A percentile compares a stretch with the other conserved stretches of the same genome.
Evolutionary conservation across 2,329 filamentous ascomycete genomes (phyloP).

Genomic region (Graphiopsis chlorocephala): DNA sequence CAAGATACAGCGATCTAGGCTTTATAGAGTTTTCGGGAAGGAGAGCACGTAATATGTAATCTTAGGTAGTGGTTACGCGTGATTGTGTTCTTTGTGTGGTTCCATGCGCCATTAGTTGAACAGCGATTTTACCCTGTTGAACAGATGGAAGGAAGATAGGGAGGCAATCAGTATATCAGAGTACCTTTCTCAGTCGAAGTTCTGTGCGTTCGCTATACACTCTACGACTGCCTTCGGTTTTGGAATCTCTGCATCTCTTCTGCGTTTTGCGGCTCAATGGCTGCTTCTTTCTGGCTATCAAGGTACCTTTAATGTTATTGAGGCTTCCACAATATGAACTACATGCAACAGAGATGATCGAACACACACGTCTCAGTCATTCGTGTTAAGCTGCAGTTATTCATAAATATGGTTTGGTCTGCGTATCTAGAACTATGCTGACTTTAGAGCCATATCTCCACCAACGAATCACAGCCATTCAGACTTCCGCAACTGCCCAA

Average conservation of each 20-base stretch:
- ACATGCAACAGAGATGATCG: background rate
- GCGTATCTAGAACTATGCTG: background rate
- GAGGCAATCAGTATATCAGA: background rate
- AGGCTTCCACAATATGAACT: background rate
- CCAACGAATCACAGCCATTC: background rate
- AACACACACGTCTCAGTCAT: too few relatives aligned
- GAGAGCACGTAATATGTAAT: background rate
- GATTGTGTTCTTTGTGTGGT: background rate
- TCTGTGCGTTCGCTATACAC: background rate
- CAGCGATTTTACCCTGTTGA: background rate
- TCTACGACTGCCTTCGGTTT: background rate
- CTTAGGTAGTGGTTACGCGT: background rate
- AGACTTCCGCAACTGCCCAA: background rate
- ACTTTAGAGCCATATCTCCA: background rate
- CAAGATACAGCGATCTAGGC: background rate
- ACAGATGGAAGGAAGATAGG: background rate
- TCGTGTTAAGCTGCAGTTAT: too few relatives aligned
- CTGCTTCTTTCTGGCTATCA: background rate
- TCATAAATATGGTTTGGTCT: background rate
- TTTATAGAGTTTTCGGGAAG: background rate
- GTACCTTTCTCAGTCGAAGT: background rate
- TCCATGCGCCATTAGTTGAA: background rate
- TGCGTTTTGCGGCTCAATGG: background rate
- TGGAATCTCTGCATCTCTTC: background rate
- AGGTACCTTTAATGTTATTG: too few relatives aligned